A percentile compares a stretch with the other conserved stretches of the same genome.
phyloP scores from a whole-genome alignment of 192 early-diverging fungal genomes.

The Jimgerdemannia flammicorona region DNA sequence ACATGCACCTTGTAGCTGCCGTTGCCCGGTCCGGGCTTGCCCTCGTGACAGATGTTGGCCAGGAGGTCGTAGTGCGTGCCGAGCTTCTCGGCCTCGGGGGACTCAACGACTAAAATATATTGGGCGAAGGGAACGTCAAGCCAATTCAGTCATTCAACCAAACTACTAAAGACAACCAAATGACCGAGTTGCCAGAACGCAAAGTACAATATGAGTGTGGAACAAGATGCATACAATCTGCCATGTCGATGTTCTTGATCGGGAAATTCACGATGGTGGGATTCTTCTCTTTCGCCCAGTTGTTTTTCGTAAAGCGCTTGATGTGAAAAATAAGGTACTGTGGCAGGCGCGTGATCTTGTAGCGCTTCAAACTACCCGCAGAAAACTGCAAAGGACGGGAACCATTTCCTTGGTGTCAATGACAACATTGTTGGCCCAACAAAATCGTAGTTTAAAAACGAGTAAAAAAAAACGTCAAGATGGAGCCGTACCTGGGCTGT shows the following conservation, averaged over 20 bases:
- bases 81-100: constrained; percentile 38
- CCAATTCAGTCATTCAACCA: no score
- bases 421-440: neutral
- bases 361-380: constrained; percentile 58
- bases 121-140: no score
- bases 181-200: no score
- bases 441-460: neutral
- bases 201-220: constrained; percentile 11
- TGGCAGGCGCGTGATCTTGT: constrained; percentile 73
- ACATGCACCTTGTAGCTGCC: constrained; percentile 85
- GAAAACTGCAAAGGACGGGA: neutral
- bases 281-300: constrained; percentile 86
- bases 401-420: no score
- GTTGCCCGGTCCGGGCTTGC: constrained; percentile 59
- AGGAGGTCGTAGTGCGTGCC: constrained; percentile 77
- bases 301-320: constrained; percentile 86
- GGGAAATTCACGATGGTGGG: constrained; percentile 96
- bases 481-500: constrained; percentile 48
- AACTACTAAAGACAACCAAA: no score
- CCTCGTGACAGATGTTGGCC: constrained; percentile 90
- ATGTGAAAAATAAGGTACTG: constrained; percentile 88
- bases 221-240: constrained; percentile 56
- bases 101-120: constrained; percentile 40
- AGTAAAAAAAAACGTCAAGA: neutral
- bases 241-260: constrained; percentile 81